Percentiles rank a stretch among this genome's conserved stretches.
These are phyloP conservation scores for Sclerotinia minor DNA, from an alignment of 2,329 filamentous ascomycete genomes.

Conservation along the genomic window DNA sequence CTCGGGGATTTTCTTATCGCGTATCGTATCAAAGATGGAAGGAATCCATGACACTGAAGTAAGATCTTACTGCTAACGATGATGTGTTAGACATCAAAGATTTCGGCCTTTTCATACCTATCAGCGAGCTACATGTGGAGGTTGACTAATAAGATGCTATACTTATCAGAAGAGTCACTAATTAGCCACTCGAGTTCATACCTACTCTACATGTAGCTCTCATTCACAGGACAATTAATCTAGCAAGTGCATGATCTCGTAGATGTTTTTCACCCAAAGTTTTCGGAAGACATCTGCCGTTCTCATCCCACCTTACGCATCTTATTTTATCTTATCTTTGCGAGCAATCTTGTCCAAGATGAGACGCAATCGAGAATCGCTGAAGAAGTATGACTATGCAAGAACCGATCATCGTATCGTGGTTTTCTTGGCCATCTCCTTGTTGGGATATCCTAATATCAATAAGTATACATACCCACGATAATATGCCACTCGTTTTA, in stretches of 20 bases:
- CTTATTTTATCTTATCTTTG: conserved; percentile 21
- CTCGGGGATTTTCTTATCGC: conserved; percentile 10
- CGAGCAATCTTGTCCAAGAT: conserved; percentile 1
- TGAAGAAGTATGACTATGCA: conserved; percentile 9
- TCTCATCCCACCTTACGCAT: conserved; percentile 3
- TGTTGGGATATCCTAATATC: not conserved
- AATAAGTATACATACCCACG: not conserved
- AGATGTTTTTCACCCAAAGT: not conserved
- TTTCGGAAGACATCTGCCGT: not conserved
- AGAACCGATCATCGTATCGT: conserved; percentile 1
- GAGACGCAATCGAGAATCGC: conserved; percentile 7
- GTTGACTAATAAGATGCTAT: no score
- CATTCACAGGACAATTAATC: no score
- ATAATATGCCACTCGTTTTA: not conserved
- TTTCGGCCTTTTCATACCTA: no score
- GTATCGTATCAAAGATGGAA: not conserved
- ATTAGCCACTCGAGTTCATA: no score
- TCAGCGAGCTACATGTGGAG: no score
- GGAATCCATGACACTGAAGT: not conserved
- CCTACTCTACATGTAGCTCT: no score
- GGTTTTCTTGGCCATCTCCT: conserved; percentile 10
- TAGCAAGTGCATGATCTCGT: not conserved
- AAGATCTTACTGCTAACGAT: not conserved
- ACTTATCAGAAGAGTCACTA: no score
- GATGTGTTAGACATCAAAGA: not conserved